phyloP scores from a whole-genome alignment of 2,329 filamentous ascomycete genomes.

The Penicillium expansum region DNA sequence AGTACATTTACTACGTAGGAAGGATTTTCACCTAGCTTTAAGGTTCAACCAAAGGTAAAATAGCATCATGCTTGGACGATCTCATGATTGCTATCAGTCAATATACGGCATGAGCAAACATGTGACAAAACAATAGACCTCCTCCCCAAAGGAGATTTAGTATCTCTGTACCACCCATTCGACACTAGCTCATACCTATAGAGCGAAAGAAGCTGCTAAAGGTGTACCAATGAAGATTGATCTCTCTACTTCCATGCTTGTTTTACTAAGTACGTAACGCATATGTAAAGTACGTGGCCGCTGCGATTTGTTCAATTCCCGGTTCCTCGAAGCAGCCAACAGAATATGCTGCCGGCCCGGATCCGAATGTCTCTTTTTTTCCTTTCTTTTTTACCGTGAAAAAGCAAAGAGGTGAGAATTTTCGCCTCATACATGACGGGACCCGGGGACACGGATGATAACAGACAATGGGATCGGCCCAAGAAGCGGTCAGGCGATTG shows the following conservation, averaged over 20 bases:
- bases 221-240: conserved; percentile 12
- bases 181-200: not conserved
- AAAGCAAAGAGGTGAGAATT: not conserved
- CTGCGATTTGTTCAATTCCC: not conserved
- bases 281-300: conserved; percentile 11
- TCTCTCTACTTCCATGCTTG: conserved; percentile 16
- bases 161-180: not conserved
- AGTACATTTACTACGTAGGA: not conserved
- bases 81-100: not conserved
- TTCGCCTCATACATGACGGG: not conserved
- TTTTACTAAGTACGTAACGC: not conserved
- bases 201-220: not conserved
- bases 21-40: not conserved
- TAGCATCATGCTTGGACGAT: not conserved
- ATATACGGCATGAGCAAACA: not conserved
- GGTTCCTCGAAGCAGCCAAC: not conserved
- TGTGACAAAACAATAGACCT: not conserved
- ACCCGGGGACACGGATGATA: not conserved
- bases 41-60: not conserved
- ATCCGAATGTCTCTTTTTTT: not conserved
- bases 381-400: not conserved
- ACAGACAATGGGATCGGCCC: conserved; percentile 2
- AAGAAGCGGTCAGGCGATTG: conserved; percentile 11
- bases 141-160: not conserved
- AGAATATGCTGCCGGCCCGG: not conserved